Conservation (phyloP, 305 asterid species). For the Solanum hybrid region DNA sequence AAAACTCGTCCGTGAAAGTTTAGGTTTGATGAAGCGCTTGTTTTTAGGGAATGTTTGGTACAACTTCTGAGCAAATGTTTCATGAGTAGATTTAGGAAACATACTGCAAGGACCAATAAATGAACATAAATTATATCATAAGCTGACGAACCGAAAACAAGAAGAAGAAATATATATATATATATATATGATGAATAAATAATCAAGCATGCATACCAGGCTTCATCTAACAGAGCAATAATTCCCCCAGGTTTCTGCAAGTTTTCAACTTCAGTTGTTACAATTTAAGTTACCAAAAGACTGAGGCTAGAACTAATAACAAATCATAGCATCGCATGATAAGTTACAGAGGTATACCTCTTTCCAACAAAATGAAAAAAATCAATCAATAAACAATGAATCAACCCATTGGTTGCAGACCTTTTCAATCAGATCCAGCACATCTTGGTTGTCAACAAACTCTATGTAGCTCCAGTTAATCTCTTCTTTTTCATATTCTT, state of each 20-base stretch:
- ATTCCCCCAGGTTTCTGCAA: constrained; percentile 99
- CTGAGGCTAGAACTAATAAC: not conserved
- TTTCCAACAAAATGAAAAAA: not conserved
- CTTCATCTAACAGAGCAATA: constrained; percentile 95
- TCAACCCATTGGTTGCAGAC: constrained; percentile 25
- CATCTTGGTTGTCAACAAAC: constrained; percentile 99
- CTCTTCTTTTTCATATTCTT: constrained; percentile 91
- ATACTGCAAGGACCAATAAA: constrained; percentile 54
- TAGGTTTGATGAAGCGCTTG: constrained; percentile 96
- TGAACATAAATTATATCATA: constrained; percentile 15
- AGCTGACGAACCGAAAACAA: constrained; percentile 2
- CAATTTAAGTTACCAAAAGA: not conserved
- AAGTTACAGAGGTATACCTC: not conserved
- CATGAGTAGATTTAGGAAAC: constrained; percentile 99
- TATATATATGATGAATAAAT: constrained; percentile 1
- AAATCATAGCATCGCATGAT: not conserved
- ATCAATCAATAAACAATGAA: not conserved
- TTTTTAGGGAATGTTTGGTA: constrained; percentile 85
- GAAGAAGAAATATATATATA: not conserved
- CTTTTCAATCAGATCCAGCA: constrained; percentile 97
- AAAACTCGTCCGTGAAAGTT: constrained; percentile 95
- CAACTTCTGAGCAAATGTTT: constrained; percentile 98
- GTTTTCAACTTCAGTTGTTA: constrained; percentile 9
- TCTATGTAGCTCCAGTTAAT: constrained; percentile 99
- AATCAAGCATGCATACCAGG: constrained; percentile 52